Percentiles rank a stretch among this genome's conserved stretches.
phyloP scores from a whole-genome alignment of 83 land plant species.

The Larix sibirica region DNA sequence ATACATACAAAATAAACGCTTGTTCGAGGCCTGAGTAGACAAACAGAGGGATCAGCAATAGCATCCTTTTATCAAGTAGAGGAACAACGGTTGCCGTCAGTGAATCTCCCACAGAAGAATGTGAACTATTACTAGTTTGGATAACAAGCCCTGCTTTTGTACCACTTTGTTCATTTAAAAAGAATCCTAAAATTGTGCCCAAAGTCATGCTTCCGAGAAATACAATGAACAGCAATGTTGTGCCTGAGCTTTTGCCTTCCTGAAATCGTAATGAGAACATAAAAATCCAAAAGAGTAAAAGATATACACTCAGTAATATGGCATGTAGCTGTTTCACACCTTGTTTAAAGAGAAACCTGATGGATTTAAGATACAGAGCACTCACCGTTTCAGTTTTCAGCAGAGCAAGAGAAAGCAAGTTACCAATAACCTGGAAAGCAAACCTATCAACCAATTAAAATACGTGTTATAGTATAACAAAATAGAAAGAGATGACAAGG shows the following conservation, averaged over 20 bases:
- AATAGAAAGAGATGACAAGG: not conserved
- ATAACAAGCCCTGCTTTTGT: constrained; percentile 22
- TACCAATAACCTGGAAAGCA: constrained; percentile 64
- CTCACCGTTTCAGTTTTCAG: constrained; percentile 54
- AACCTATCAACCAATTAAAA: constrained; percentile 16
- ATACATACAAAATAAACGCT: constrained; percentile 68
- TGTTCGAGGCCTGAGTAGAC: constrained; percentile 68
- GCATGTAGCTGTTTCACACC: not conserved
- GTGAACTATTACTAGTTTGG: constrained; percentile 16
- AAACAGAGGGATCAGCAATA: constrained; percentile 65
- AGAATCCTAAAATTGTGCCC: constrained; percentile 74
- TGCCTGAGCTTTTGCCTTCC: constrained; percentile 49
- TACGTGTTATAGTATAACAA: not conserved
- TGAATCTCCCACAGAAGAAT: constrained; percentile 20
- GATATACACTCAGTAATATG: not conserved
- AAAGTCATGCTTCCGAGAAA: constrained; percentile 70
- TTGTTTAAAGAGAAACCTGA: not conserved
- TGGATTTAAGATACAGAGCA: not conserved
- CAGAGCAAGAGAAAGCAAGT: constrained; percentile 60
- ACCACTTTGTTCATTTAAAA: constrained; percentile 41
- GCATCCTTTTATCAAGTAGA: constrained; percentile 41
- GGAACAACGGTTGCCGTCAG: constrained; percentile 40
- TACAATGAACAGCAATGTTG: constrained; percentile 55
- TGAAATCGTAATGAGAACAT: constrained; percentile 21
- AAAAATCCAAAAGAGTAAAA: not conserved